Evolutionary conservation across 257 asterid species (phyloP).

Genomic region (Petrea volubilis): DNA sequence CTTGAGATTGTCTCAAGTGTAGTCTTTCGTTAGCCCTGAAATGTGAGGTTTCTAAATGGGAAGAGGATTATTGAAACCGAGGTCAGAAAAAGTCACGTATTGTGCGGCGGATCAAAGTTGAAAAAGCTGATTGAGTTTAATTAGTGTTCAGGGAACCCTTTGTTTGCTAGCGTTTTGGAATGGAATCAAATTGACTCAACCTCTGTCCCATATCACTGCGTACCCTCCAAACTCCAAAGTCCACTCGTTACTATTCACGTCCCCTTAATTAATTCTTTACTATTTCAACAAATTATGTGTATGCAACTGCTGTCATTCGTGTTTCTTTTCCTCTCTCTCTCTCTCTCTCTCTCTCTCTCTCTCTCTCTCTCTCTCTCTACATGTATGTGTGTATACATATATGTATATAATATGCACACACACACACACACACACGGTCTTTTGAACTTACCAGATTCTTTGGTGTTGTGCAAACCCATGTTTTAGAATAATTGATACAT

Average conservation of each 20-base stretch:
- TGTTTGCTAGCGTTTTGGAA: conserved; percentile 44
- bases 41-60: not conserved
- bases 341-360: too few species aligned
- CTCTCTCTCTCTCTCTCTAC: too few species aligned
- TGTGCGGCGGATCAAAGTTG: conserved; percentile 50
- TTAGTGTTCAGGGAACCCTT: conserved; percentile 31
- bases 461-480: not conserved
- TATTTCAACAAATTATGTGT: not conserved
- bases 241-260: conserved; percentile 6
- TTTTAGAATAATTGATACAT: not conserved
- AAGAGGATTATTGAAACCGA: conserved; percentile 14
- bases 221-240: conserved; percentile 17
- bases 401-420: too few species aligned
- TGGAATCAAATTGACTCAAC: conserved; percentile 37
- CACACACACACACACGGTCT: not conserved
- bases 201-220: conserved; percentile 19
- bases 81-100: conserved; percentile 46
- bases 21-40: not conserved
- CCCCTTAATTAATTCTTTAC: not conserved
- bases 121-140: conserved; percentile 35
- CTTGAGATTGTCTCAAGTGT: conserved; percentile 7
- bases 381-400: not conserved
- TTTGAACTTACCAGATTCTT: not conserved
- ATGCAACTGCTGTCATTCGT: conserved; percentile 8
- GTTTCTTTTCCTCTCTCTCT: not conserved